Base-by-base conservation (phyloP, 805 yeast species). In the Candida easanensis region DNA sequence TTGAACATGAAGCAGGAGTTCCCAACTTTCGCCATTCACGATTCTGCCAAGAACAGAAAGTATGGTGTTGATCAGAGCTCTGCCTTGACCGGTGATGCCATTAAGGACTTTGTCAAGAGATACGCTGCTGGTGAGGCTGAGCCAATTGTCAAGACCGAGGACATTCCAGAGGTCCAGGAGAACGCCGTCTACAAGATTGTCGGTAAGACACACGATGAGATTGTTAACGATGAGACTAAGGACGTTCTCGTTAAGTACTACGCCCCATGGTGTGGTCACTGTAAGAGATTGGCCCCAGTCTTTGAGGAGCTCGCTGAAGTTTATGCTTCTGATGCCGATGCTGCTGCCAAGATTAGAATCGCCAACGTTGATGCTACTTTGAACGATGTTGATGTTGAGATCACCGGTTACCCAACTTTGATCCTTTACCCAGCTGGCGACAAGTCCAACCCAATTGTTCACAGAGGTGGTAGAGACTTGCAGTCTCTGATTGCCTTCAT, bases 211-310 rank as follows among this genome's bases (percentile, higher is more conserved):
- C 93, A 88, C 68, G 84, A 85, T 39, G 79, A 74, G 26, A 68
- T 88, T 46, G 76, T 88, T 41, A 66, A 65, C 23, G 81, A 82
- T 56, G 59, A 62, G 40, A 59, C 53, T 17, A 84, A 80, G 69
- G 91, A 85, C 62, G 82, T 86, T 28, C 68, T 90, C 44, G 96
- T 91, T 44, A 86, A 88, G 71, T 91, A 90, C 70, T 90, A 87
- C 62, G 97, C 98, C 38, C 95, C 95, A 69, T 90, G 97, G 97
- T 89, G 96, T 73, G 95, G 96, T 36, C 96, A 89, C 74, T 88
- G 97, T 74, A 88, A 88, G 75, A 86, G 78, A 68, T 75, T 89
- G 64, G 91, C 91, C 40, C 96, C 97, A 61, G 74, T 73, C 45
- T 91, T 81, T 73, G 95, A 87, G 63, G 93, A 90, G 62, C 77